These are phyloP conservation scores for Talaromyces marneffei DNA, from an alignment of 2,329 filamentous ascomycete genomes.

Conservation along the genomic window DNA sequence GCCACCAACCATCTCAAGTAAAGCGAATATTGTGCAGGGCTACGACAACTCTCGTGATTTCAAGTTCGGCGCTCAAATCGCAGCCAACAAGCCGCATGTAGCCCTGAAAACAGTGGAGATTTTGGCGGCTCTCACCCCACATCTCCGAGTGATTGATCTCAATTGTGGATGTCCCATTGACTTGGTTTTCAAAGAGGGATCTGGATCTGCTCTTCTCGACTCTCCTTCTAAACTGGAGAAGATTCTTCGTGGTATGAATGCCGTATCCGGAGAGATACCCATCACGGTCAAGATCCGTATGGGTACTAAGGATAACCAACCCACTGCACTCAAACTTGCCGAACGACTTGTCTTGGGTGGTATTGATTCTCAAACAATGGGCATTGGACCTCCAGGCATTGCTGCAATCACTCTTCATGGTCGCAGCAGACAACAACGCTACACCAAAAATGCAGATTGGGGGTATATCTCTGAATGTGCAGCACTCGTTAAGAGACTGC, in stretches of 20 bases:
- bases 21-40: conserved; percentile 55
- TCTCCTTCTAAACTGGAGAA: conserved; percentile 81
- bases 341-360: conserved; percentile 78
- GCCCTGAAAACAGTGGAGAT: conserved; percentile 84
- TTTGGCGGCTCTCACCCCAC: conserved; percentile 68
- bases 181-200: conserved; percentile 79
- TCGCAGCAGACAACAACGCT: conserved; percentile 86
- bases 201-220: conserved; percentile 89
- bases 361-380: conserved; percentile 60
- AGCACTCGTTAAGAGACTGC: conserved; percentile 73
- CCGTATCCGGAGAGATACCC: conserved; percentile 81
- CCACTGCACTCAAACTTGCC: conserved; percentile 73
- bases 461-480: conserved; percentile 87
- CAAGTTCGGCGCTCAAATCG: conserved; percentile 88
- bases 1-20: conserved; percentile 60
- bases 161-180: conserved; percentile 98
- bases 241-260: conserved; percentile 93
- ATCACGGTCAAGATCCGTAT: conserved; percentile 94
- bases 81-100: conserved; percentile 85
- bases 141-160: conserved; percentile 83
- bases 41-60: conserved; percentile 81
- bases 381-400: conserved; percentile 70
- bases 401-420: conserved; percentile 96
- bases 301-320: conserved; percentile 73
- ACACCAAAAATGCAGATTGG: conserved; percentile 92